These are phyloP conservation scores for Asterophora parasitica DNA, from an alignment of 768 basidiomycete genomes.

Conservation along the genomic window DNA sequence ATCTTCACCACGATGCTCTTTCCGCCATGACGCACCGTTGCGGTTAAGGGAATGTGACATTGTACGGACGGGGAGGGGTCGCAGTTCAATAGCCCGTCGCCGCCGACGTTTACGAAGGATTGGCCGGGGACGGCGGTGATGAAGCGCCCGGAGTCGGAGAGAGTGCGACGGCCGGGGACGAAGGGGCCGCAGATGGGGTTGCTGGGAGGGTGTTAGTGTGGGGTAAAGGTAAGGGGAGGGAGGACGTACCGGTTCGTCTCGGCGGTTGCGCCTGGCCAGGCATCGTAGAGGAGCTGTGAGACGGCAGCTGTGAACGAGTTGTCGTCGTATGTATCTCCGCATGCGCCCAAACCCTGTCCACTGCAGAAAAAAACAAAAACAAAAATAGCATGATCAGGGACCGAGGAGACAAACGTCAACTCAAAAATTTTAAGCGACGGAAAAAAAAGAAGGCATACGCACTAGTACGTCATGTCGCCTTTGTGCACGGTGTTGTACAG, in stretches of 20 bases:
- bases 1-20: slow-evolving; percentile 35
- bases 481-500: slow-evolving; percentile 20
- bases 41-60: slow-evolving; percentile 21
- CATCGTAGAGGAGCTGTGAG: slow-evolving; percentile 23
- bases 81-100: slow-evolving; percentile 25
- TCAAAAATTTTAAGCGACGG: background rate
- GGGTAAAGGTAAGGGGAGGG: background rate
- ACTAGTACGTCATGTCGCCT: slow-evolving; percentile 30
- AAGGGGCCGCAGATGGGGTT: slow-evolving; percentile 29
- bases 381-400: too few relatives aligned
- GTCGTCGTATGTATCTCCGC: slow-evolving; percentile 28
- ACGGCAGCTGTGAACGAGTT: slow-evolving; percentile 26
- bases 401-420: too few relatives aligned
- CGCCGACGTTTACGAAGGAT: slow-evolving; percentile 21
- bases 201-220: slow-evolving; percentile 2
- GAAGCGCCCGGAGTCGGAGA: slow-evolving; percentile 18
- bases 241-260: slow-evolving; percentile 21
- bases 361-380: slow-evolving; percentile 12
- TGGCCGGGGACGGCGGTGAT: slow-evolving; percentile 17
- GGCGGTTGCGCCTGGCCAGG: slow-evolving; percentile 21
- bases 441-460: slow-evolving; percentile 11
- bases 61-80: slow-evolving; percentile 7
- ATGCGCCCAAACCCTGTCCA: slow-evolving; percentile 25
- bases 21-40: slow-evolving; percentile 23
- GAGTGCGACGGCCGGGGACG: slow-evolving; percentile 20